These are phyloP conservation scores for Cyathus striatus DNA, from an alignment of 768 basidiomycete genomes.

Conservation along the genomic window DNA sequence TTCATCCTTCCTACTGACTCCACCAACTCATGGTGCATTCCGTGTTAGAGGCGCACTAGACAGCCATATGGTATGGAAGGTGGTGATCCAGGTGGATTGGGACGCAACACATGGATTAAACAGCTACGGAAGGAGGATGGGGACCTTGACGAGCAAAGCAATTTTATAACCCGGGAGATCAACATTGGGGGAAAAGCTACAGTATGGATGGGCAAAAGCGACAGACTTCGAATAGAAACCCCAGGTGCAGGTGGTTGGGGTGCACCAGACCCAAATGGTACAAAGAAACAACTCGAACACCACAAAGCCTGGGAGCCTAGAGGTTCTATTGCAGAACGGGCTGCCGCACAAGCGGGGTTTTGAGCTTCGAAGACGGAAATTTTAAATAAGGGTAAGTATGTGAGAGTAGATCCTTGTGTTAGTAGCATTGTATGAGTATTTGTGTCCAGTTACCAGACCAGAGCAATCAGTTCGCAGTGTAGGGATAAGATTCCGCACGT, in stretches of 20 bases:
- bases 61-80: conserved; percentile 86
- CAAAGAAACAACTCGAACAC: conserved; percentile 25
- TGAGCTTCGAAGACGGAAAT: conserved; percentile 15
- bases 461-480: too few species aligned
- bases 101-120: conserved; percentile 88
- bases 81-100: conserved; percentile 64
- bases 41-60: conserved; percentile 66
- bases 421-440: too few species aligned
- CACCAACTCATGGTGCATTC: conserved; percentile 1
- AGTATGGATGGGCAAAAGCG: conserved; percentile 85
- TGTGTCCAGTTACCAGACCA: too few species aligned
- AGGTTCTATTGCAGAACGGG: conserved; percentile 62
- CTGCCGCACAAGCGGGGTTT: conserved; percentile 59
- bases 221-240: conserved; percentile 76
- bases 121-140: conserved; percentile 60
- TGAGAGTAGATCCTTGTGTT: too few species aligned
- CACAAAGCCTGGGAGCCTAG: conserved; percentile 60
- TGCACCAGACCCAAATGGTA: conserved; percentile 19
- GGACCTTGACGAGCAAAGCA: conserved; percentile 45
- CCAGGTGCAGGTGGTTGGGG: conserved; percentile 94
- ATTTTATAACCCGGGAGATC: conserved; percentile 45
- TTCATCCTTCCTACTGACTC: not conserved
- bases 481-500: too few species aligned
- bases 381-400: too few species aligned
- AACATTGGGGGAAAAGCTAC: conserved; percentile 91